Evolutionary conservation across 2,329 filamentous ascomycete species (phyloP).

Genomic region (Thermochaetoides dissita): DNA sequence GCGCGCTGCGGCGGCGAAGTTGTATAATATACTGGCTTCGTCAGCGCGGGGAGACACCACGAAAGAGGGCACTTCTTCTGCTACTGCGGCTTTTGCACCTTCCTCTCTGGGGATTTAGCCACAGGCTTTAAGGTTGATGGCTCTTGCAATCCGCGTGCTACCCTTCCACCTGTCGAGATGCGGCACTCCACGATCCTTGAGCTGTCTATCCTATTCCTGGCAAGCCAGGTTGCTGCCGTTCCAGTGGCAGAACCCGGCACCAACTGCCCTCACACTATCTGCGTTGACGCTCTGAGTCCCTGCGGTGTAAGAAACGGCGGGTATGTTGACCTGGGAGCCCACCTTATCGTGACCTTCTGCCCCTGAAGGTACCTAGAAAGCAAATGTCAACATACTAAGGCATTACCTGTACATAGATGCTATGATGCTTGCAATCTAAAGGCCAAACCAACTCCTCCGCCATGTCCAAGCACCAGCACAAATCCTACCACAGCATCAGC

Average conservation of each 20-base stretch:
- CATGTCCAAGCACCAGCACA: slow-evolving; percentile 5
- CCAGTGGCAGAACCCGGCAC: slow-evolving; percentile 1
- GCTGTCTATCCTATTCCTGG: slow-evolving; percentile 7
- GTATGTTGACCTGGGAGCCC: slow-evolving; percentile 1
- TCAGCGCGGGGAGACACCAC: no score
- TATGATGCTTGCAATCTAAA: slow-evolving; percentile 8
- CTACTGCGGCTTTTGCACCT: slow-evolving; percentile 4
- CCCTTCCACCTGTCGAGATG: slow-evolving; percentile 3
- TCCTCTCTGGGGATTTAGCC: slow-evolving; percentile 6
- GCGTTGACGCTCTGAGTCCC: slow-evolving; percentile 10
- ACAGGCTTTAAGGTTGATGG: neutral
- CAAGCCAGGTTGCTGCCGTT: slow-evolving; percentile 2
- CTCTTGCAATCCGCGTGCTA: neutral
- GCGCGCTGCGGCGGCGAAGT: no score
- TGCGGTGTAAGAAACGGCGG: slow-evolving; percentile 13
- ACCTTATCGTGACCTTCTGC: neutral
- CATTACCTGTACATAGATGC: slow-evolving; percentile 2
- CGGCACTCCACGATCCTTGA: neutral
- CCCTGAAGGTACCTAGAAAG: neutral
- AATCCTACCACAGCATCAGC: neutral
- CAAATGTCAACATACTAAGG: neutral
- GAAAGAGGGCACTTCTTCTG: neutral
- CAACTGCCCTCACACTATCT: slow-evolving; percentile 8
- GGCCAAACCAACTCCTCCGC: slow-evolving; percentile 7
- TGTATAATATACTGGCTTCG: no score